Conservation (phyloP, 345 rosid species). For the Acer negundo region DNA sequence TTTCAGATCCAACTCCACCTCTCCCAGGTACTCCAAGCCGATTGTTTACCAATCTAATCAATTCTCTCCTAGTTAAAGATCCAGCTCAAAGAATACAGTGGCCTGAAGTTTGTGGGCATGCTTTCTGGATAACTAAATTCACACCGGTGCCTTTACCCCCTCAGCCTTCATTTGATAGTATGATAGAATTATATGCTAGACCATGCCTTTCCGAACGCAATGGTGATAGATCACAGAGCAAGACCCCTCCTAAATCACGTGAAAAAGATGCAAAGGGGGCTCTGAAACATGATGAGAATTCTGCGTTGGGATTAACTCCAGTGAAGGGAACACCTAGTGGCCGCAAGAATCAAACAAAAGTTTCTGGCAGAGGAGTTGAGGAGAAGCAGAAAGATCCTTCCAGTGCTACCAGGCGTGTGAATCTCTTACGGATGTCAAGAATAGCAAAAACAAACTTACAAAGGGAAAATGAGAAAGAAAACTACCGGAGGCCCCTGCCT, state of each 20-base stretch:
- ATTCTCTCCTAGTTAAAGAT: constrained; percentile 89
- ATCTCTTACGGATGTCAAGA: constrained; percentile 90
- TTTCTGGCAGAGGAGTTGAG: constrained; percentile 53
- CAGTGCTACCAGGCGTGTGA: constrained; percentile 60
- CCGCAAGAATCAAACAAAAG: constrained; percentile 57
- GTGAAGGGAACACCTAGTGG: constrained; percentile 58
- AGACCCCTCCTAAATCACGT: constrained; percentile 71
- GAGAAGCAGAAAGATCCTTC: constrained; percentile 72
- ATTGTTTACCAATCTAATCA: constrained; percentile 72
- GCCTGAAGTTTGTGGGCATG: constrained; percentile 84
- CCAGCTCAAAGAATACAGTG: constrained; percentile 92
- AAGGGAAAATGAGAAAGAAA: constrained; percentile 97
- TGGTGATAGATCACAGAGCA: constrained; percentile 66
- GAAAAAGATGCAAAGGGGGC: constrained; percentile 73
- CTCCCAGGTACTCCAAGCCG: constrained; percentile 89
- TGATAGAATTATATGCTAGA: constrained; percentile 63
- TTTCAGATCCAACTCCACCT: constrained; percentile 86
- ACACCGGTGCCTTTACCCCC: constrained; percentile 61
- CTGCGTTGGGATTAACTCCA: constrained; percentile 57
- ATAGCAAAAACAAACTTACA: constrained; percentile 88
- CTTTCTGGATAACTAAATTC: constrained; percentile 80
- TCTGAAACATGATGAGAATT: constrained; percentile 64
- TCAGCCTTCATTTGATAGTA: constrained; percentile 83
- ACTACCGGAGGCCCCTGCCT: constrained; percentile 84
- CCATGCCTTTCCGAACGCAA: constrained; percentile 82